Conservation (phyloP, 495 filamentous ascomycete species). For the Neurospora pannonica region DNA sequence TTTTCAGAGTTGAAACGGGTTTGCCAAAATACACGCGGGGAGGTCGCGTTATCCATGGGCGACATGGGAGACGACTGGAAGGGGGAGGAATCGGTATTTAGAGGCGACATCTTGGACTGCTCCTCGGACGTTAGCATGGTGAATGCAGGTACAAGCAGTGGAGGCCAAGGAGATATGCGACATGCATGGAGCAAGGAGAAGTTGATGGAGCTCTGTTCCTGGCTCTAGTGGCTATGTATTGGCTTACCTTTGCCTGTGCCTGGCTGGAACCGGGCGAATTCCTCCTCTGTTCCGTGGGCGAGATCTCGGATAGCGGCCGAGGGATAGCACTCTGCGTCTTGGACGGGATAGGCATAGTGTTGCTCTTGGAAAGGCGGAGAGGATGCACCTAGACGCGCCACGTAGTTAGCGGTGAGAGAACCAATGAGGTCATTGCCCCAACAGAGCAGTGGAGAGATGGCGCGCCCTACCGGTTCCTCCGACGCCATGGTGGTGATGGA, state of each 20-base stretch:
- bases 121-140: conserved; percentile 1
- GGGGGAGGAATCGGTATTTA: conserved; percentile 59
- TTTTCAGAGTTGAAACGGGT: conserved; percentile 67
- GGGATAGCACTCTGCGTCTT: conserved; percentile 35
- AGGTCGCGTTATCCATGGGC: conserved; percentile 39
- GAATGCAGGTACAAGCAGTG: not conserved
- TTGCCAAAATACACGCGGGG: conserved; percentile 79
- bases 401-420: not conserved
- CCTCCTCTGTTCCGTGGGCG: conserved; percentile 44
- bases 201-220: not conserved
- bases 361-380: conserved; percentile 49
- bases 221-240: not conserved
- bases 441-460: not conserved
- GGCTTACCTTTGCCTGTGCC: conserved; percentile 48
- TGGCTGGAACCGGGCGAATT: conserved; percentile 77
- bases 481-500: conserved; percentile 22
- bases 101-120: conserved; percentile 23
- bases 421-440: not conserved
- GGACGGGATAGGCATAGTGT: conserved; percentile 33
- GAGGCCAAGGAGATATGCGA: not conserved
- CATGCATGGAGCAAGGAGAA: conserved; percentile 1
- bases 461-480: conserved; percentile 31
- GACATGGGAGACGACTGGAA: conserved; percentile 67
- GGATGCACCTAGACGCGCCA: conserved; percentile 38
- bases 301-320: conserved; percentile 49